Base-by-base conservation (phyloP, 768 basidiomycete genomes). In the Suillus lakei region DNA sequence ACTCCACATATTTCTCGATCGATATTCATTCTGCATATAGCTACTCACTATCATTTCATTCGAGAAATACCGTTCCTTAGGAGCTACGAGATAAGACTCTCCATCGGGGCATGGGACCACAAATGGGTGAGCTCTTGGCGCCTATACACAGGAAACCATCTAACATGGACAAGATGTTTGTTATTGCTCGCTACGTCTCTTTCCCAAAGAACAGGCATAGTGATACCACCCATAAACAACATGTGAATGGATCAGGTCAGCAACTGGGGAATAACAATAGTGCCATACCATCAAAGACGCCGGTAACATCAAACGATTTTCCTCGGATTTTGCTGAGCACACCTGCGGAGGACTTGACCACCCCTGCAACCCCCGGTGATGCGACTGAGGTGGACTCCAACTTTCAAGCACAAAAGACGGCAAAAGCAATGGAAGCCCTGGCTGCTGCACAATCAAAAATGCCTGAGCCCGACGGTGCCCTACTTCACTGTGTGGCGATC, bases 31-130 rank as follows among this genome's bases (percentile, higher is more conserved):
- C 12, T 18, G 44, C 39, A 26, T 53, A 3, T 62, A 89, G 91
- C 83, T 2, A 89, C 90, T 0, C 86, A 92, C 71, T 91, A 84
- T 72, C 80, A 84, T 67, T 93, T 90, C 74, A 76, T 91, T 51
- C 84, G 84, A 18, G 92, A 93, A 75, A 91, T 93, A 28, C 84
- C 89, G 1, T 86, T 89, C 61, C 75, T 91, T 8, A 71, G 82
- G 10, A 74, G 76, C 1, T 93, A 90, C 67, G 89, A 93, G 76
- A 81, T 92, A 12, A 80, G 87, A 46, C 71, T 85, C 13, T 80
- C 73, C 28, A 75, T 91, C 3, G 88, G 79, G 13, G 78, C 83
- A 6, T 93, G 92, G 92, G 91, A 92, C 61, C 77, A 88, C 39
- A 93, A 93, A 85, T 93, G 91, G 91, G 91, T 90, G 69, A 54